A percentile compares a stretch with the other conserved stretches of the same genome.
phyloP scores from a whole-genome alignment of 2,329 filamentous ascomycete genomes.

The Pyrenophora seminiperda region DNA sequence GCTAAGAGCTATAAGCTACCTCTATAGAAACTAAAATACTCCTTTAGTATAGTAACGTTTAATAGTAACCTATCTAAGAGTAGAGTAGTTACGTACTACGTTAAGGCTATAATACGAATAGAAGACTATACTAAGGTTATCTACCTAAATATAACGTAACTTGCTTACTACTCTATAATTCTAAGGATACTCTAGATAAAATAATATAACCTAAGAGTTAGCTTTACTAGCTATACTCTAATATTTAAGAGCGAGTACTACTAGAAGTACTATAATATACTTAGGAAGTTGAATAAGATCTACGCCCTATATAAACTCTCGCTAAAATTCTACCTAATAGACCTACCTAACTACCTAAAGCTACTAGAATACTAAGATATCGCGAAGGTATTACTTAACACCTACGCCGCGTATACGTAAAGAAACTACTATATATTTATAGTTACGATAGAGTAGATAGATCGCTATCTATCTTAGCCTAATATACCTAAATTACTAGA shows the following conservation, averaged over 20 bases:
- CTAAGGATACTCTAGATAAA: background rate
- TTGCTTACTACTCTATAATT: too few relatives aligned
- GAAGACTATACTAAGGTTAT: background rate
- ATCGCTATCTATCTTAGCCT: background rate
- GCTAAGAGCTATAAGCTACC: background rate
- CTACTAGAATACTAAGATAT: background rate
- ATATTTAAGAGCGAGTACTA: too few relatives aligned
- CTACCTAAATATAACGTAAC: too few relatives aligned
- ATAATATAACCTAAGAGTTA: background rate
- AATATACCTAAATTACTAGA: background rate
- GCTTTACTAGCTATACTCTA: conserved; percentile 2
- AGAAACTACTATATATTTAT: conserved; percentile 1
- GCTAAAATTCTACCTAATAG: too few relatives aligned
- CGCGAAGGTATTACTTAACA: background rate
- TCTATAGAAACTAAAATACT: too few relatives aligned
- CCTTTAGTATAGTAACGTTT: background rate
- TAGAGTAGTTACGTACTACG: background rate
- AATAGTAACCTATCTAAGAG: background rate
- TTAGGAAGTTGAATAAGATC: too few relatives aligned
- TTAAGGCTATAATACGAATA: background rate
- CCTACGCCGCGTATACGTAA: background rate
- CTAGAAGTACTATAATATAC: too few relatives aligned
- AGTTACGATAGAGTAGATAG: background rate
- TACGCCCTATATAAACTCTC: too few relatives aligned
- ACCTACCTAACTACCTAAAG: too few relatives aligned